phyloP scores from a whole-genome alignment of 768 basidiomycete species.

The Tulasnella sp. region DNA sequence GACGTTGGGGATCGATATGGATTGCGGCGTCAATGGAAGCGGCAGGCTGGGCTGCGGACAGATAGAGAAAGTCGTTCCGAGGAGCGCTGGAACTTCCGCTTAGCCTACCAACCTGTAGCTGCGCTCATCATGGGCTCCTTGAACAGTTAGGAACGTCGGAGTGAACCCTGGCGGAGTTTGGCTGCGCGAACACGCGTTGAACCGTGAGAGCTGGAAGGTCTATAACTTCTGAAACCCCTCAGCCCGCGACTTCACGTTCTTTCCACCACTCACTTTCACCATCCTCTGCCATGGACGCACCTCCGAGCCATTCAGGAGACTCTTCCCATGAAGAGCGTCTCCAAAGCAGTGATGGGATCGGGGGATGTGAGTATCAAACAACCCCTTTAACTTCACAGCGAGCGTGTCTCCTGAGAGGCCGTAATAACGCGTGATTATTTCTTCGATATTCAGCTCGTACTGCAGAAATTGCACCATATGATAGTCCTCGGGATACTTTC shows the following conservation, averaged over 20 bases:
- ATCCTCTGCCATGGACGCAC: not conserved
- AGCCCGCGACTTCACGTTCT: not conserved
- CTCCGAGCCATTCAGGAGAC: not conserved
- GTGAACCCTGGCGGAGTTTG: not conserved
- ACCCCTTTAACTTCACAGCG: not conserved
- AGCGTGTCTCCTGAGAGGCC: not conserved
- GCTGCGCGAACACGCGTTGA: not conserved
- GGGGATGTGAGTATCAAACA: not conserved
- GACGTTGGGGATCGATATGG: slow-evolving; percentile 38
- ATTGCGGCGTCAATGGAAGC: slow-evolving; percentile 32
- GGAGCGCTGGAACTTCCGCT: too few relatives aligned
- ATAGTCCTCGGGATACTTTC: not conserved
- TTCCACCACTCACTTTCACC: not conserved
- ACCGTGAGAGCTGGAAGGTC: not conserved
- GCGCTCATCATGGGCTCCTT: not conserved
- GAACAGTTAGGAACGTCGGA: not conserved
- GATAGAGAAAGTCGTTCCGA: too few relatives aligned
- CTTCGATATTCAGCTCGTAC: too few relatives aligned
- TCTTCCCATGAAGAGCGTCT: not conserved
- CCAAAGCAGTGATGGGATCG: not conserved
- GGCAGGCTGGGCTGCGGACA: not conserved
- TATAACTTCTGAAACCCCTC: not conserved
- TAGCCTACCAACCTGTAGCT: not conserved
- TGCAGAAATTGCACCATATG: not conserved
- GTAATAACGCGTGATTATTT: not conserved